phyloP scores from a whole-genome alignment of 345 rosid genomes.

The Kernera saxatilis region DNA sequence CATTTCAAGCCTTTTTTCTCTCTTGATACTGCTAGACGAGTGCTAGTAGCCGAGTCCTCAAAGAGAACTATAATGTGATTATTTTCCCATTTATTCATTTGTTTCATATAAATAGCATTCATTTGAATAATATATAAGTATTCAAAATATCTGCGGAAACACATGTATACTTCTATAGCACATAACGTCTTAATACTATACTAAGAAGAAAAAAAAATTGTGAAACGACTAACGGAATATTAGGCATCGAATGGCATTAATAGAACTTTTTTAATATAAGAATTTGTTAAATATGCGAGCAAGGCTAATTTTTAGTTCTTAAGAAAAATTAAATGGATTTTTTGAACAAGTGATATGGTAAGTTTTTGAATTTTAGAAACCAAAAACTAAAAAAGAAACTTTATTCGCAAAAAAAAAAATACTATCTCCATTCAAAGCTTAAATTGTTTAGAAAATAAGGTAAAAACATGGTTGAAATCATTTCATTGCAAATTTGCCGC shows the following conservation, averaged over 20 bases:
- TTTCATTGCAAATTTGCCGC: not conserved
- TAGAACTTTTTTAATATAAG: no score
- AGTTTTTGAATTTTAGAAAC: no score
- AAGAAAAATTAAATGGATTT: no score
- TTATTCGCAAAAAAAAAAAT: no score
- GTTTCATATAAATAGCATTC: not conserved
- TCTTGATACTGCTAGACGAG: slow-evolving; percentile 6
- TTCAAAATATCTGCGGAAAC: slow-evolving; percentile 5
- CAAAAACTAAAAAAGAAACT: no score
- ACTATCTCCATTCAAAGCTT: not conserved
- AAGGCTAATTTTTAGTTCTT: no score
- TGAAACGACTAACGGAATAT: not conserved
- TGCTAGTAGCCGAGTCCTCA: slow-evolving; percentile 10
- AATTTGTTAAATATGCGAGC: no score
- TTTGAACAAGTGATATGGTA: not conserved
- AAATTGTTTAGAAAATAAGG: not conserved
- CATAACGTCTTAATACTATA: not conserved
- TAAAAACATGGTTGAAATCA: not conserved
- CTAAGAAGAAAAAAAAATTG: not conserved
- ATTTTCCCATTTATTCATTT: not conserved
- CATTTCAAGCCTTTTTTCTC: not conserved
- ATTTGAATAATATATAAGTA: not conserved
- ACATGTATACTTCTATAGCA: not conserved
- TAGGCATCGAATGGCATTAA: no score
- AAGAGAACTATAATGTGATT: not conserved